Evolutionary conservation across 371 early-diverging fungal species (phyloP), one percentile per base, ranked within the genome.

Genomic region (Mucor irregularis): DNA sequence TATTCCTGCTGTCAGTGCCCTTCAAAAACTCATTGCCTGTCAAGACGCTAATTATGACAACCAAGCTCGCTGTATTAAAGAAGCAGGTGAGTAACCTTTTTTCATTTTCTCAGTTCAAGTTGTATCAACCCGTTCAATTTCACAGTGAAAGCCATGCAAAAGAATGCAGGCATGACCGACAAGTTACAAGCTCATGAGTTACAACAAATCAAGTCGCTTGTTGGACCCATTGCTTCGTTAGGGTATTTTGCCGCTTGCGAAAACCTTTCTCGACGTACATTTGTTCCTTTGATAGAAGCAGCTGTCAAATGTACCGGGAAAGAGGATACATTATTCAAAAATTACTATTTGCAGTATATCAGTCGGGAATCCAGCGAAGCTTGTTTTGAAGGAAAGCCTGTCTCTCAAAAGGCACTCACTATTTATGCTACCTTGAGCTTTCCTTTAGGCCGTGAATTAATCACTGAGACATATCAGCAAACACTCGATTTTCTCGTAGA

Each of bases 191-290:
- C 45, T 8, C 28, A 31, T 24, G 64, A 64, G 26, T 48, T 64
- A 6, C 44, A 58, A 14, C 66, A 67, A 40, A 50, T 69, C 22
- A 44, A 56, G 21, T 31, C 19, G 19, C 45, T 76, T 9, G 53
- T 78, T 10, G 69, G 64, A 17, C 71, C 75, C 10, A 58, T 81
- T 26, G 75, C 64, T 7, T 65, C 64, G 2, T 49, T 62, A 3
- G 76, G 76, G 7, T 79, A 79, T 53, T 77, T 77, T 47, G 59
- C 60, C 16, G 68, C 75, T n/a, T 45, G 53, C 5, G 79, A 79
- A 53, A 71, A 66, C 24, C 47, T 72, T 11, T 66, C 78, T 22
- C 67, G 78, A 40, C 72, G 76, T 9, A 66, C 60, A 21, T 79
- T 79, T 48, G 63, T 81, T 19, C 75, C 80, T 1, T 31, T 79